phyloP scores from a whole-genome alignment of 305 asterid genomes.

The Fraxinus nigra region DNA sequence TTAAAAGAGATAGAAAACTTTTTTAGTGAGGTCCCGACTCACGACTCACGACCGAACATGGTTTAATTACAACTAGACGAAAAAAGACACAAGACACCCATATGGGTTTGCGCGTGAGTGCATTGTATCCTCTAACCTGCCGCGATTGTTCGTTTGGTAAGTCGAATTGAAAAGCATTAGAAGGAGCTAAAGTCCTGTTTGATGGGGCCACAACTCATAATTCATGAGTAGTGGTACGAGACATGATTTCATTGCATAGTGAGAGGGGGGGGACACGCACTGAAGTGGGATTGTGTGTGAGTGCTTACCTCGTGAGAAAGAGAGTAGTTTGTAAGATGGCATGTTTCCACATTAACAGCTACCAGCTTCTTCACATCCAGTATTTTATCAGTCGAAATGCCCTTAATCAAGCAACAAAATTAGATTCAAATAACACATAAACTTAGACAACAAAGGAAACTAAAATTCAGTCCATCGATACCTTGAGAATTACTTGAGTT shows the following conservation, averaged over 20 bases:
- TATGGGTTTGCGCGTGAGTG: background rate
- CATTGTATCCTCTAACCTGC: background rate
- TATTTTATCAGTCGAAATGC: conserved; percentile 86
- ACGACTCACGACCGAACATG: background rate
- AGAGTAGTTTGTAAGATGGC: conserved; percentile 70
- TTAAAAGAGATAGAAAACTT: background rate
- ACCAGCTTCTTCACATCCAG: conserved; percentile 75
- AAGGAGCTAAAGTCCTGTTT: background rate
- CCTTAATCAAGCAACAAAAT: conserved; percentile 33
- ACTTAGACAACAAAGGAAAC: background rate
- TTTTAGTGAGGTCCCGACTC: background rate
- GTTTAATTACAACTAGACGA: background rate
- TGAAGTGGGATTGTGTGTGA: conserved; percentile 7
- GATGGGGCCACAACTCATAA: background rate
- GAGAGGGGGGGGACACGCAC: background rate
- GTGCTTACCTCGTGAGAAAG: conserved; percentile 71
- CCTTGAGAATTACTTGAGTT: conserved; percentile 81
- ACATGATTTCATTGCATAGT: background rate
- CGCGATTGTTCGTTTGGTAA: background rate
- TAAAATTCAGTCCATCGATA: conserved; percentile 17
- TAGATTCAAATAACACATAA: background rate
- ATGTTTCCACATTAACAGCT: conserved; percentile 63
- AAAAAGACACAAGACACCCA: background rate
- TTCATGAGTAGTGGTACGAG: background rate
- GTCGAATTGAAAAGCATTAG: background rate